Conservation (phyloP, 768 basidiomycete species). For the Termitomyces sp. region DNA sequence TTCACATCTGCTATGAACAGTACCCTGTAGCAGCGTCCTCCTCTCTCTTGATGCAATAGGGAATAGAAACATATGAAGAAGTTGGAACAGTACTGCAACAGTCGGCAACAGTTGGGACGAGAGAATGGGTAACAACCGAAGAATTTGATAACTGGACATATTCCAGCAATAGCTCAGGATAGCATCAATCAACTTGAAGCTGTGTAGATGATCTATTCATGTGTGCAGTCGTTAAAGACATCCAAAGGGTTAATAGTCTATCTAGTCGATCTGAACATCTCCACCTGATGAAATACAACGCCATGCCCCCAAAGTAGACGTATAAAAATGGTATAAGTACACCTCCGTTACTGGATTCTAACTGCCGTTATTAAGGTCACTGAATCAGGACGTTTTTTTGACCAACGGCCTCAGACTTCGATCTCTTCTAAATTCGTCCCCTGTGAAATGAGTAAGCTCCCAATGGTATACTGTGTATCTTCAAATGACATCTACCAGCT, state of each 20-base stretch:
- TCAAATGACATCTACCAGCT: slow-evolving; percentile 46
- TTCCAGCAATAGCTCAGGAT: not conserved
- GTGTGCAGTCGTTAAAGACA: not conserved
- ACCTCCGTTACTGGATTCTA: not conserved
- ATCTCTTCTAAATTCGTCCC: slow-evolving; percentile 85
- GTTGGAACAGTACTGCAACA: not conserved
- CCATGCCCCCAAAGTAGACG: not conserved
- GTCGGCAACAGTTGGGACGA: not conserved
- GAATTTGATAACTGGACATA: not conserved
- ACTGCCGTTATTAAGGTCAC: not conserved
- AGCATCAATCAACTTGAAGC: not conserved
- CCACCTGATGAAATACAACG: not conserved
- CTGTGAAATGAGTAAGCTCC: slow-evolving; percentile 27
- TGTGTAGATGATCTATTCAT: not conserved
- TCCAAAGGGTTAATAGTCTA: not conserved
- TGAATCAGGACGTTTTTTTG: not conserved
- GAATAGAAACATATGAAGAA: not conserved
- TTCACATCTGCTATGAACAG: not conserved
- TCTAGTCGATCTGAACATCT: not conserved
- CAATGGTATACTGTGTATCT: not conserved
- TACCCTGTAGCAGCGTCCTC: not conserved
- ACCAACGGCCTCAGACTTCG: slow-evolving; percentile 46
- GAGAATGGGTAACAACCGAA: not conserved
- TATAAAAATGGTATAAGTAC: not conserved
- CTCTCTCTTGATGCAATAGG: not conserved